Conservation (phyloP, 108 stramenopile genomes). For the Chaetoceros tenuissimus region DNA sequence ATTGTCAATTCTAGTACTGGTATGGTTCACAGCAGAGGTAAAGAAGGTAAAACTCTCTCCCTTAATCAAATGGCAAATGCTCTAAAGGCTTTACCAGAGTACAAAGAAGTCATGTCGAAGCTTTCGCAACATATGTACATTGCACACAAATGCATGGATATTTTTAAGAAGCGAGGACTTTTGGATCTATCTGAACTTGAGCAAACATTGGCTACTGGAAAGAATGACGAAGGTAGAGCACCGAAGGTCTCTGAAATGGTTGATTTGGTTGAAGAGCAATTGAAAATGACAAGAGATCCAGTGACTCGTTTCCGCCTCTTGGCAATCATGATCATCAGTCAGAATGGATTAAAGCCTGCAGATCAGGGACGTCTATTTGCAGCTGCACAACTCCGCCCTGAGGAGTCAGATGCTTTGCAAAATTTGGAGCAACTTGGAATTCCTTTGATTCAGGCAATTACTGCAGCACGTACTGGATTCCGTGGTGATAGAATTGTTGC, state of each 20-base stretch:
- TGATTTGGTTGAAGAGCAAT: constrained; percentile 40
- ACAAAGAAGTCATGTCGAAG: constrained; percentile 89
- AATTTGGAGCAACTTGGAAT: constrained; percentile 66
- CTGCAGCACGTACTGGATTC: constrained; percentile 13
- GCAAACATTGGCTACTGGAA: constrained; percentile 89
- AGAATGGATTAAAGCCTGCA: constrained; percentile 53
- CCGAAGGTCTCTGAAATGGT: constrained; percentile 60
- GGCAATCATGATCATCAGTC: constrained; percentile 76
- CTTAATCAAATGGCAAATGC: constrained; percentile 87
- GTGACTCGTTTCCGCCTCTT: constrained; percentile 68
- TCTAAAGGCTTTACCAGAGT: constrained; percentile 88
- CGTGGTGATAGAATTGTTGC: background rate
- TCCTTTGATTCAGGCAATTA: constrained; percentile 26
- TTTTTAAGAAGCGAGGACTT: constrained; percentile 53
- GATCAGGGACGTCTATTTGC: constrained; percentile 50
- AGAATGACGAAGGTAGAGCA: constrained; percentile 68
- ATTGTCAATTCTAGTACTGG: constrained; percentile 62
- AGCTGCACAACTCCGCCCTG: constrained; percentile 51
- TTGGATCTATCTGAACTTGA: constrained; percentile 83
- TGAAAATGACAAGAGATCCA: constrained; percentile 41
- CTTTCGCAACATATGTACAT: constrained; percentile 90
- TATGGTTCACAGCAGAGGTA: constrained; percentile 26
- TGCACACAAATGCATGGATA: constrained; percentile 89
- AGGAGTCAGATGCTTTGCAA: constrained; percentile 46
- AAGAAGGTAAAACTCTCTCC: constrained; percentile 42